phyloP scores from a whole-genome alignment of 2,329 filamentous ascomycete species.

The Beauveria rudraprayagi region DNA sequence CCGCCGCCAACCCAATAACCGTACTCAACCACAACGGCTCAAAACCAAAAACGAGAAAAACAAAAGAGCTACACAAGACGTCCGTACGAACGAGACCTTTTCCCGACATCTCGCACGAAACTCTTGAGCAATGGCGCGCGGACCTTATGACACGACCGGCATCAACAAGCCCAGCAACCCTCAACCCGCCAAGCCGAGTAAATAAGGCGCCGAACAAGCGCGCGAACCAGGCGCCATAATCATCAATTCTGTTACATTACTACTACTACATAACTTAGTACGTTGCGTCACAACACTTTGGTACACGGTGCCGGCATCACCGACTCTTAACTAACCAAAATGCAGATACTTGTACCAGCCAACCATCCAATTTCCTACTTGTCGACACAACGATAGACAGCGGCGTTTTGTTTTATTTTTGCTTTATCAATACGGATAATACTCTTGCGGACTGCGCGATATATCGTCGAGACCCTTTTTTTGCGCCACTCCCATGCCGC shows the following conservation, averaged over 20 bases:
- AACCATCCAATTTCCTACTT: conserved; percentile 5
- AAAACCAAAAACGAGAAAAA: not conserved
- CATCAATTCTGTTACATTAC: not conserved
- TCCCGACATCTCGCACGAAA: not conserved
- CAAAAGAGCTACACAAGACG: not conserved
- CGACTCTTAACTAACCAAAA: not conserved
- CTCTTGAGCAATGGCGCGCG: conserved; percentile 9
- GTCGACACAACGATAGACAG: conserved; percentile 10
- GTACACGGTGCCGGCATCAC: no score
- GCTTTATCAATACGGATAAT: not conserved
- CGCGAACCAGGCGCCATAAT: not conserved
- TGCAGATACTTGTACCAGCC: conserved; percentile 5
- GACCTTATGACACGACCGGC: conserved; percentile 12
- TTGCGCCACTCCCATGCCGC: not conserved
- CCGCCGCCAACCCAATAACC: not conserved
- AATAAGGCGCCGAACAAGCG: not conserved
- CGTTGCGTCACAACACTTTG: not conserved
- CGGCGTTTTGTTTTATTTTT: conserved; percentile 6
- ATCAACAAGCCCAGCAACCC: conserved; percentile 11
- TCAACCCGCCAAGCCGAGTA: conserved; percentile 11
- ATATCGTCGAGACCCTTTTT: not conserved
- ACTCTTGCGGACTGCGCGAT: not conserved
- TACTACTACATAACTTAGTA: conserved; percentile 1
- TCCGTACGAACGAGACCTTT: not conserved
- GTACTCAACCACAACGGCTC: not conserved